Percentiles rank a stretch among this genome's conserved stretches.
Evolutionary conservation across 768 basidiomycete genomes (phyloP).

Genomic region (Trametes cubensis): DNA sequence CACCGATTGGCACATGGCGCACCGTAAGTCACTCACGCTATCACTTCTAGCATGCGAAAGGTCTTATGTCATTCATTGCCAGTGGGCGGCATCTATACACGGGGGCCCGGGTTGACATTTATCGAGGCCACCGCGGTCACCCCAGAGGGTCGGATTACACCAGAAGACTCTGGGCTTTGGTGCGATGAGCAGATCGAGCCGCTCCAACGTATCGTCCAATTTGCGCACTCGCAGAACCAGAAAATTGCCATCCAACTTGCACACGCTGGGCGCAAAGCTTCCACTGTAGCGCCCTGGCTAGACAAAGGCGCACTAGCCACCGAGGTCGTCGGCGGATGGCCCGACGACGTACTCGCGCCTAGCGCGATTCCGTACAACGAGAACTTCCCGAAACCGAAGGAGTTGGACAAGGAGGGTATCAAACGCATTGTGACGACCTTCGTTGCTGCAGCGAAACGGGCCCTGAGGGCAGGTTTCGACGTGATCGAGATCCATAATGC

Average conservation of each 20-base stretch:
- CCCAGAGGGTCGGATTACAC: constrained; percentile 62
- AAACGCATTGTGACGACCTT: constrained; percentile 59
- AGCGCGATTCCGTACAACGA: constrained; percentile 49
- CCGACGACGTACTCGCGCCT: constrained; percentile 47
- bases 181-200: constrained; percentile 55
- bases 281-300: constrained; percentile 64
- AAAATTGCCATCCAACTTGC: constrained; percentile 77
- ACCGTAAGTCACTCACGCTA: constrained; percentile 31
- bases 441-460: constrained; percentile 51
- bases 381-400: constrained; percentile 55
- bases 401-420: constrained; percentile 59
- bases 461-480: constrained; percentile 54
- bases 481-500: constrained; percentile 34
- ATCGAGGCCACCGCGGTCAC: constrained; percentile 70
- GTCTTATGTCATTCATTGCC: too few species aligned
- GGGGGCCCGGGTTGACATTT: constrained; percentile 58
- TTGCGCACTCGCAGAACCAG: constrained; percentile 69
- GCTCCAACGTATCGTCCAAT: constrained; percentile 59
- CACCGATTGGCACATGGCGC: constrained; percentile 61
- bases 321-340: constrained; percentile 44
- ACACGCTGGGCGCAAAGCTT: constrained; percentile 76
- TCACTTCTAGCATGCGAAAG: not conserved
- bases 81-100: constrained; percentile 57
- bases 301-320: constrained; percentile 46
- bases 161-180: constrained; percentile 65